Percentiles rank a stretch among this genome's conserved stretches.
Evolutionary conservation across 768 basidiomycete species (phyloP).

Genomic region (Russula vinacea): DNA sequence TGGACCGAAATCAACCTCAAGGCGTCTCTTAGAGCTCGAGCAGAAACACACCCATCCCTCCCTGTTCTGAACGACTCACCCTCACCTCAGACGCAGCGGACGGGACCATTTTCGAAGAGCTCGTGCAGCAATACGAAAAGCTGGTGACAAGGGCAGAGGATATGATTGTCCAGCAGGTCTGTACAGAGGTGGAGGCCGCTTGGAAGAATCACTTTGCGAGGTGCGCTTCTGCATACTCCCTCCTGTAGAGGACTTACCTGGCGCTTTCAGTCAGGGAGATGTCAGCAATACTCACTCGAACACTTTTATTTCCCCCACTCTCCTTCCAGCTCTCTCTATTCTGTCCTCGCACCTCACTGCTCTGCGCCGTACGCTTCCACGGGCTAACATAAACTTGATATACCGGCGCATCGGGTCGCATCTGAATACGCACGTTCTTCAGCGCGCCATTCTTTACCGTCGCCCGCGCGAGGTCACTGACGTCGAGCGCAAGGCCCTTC

Average conservation of each 20-base stretch:
- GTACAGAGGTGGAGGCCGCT: slow-evolving; percentile 72
- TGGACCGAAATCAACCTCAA: slow-evolving; percentile 74
- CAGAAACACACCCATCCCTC: slow-evolving; percentile 48
- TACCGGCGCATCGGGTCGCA: slow-evolving; percentile 74
- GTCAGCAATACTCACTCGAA: slow-evolving; percentile 35
- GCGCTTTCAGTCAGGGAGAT: slow-evolving; percentile 37
- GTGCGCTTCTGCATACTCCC: slow-evolving; percentile 17
- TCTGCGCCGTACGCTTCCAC: slow-evolving; percentile 62
- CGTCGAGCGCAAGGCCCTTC: slow-evolving; percentile 58
- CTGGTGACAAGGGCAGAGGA: slow-evolving; percentile 74
- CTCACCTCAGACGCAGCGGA: slow-evolving; percentile 40
- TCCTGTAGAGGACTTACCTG: slow-evolving; percentile 25
- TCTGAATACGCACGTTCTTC: slow-evolving; percentile 73
- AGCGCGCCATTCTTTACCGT: slow-evolving; percentile 78
- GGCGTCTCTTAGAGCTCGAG: slow-evolving; percentile 54
- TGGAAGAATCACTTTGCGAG: slow-evolving; percentile 70
- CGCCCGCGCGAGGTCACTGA: slow-evolving; percentile 58
- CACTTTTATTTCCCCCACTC: slow-evolving; percentile 59
- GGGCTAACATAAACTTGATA: slow-evolving; percentile 51
- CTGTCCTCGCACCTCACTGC: slow-evolving; percentile 76
- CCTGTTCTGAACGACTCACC: slow-evolving; percentile 43
- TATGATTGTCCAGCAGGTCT: slow-evolving; percentile 81
- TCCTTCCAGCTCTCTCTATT: slow-evolving; percentile 73
- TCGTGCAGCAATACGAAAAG: slow-evolving; percentile 60
- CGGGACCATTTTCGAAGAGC: slow-evolving; percentile 76